Evolutionary conservation across 352 stramenopile species (phyloP).

Genomic region (Phytophthora brassicae): DNA sequence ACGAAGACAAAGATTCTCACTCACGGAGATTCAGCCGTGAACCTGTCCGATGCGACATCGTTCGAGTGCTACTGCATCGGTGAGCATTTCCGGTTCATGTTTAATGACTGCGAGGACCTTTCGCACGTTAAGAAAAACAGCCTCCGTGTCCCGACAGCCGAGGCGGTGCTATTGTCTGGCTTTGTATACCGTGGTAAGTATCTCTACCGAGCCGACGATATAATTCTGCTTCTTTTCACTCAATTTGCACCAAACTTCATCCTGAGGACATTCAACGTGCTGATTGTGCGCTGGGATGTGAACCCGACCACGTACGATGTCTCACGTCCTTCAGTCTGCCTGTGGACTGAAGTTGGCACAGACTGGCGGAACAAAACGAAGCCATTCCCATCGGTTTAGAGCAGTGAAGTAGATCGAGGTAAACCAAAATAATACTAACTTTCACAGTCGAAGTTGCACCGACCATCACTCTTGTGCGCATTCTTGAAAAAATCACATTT

Average conservation of each 20-base stretch:
- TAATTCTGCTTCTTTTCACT: conserved; percentile 35
- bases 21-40: conserved; percentile 19
- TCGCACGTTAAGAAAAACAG: conserved; percentile 32
- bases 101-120: conserved; percentile 38
- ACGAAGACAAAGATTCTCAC: conserved; percentile 20
- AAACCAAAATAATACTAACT: conserved; percentile 6
- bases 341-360: conserved; percentile 41
- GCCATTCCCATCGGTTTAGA: conserved; percentile 34
- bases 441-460: conserved; percentile 38
- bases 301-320: conserved; percentile 34
- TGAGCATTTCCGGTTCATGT: conserved; percentile 35
- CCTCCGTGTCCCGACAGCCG: conserved; percentile 22
- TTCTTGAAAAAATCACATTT: conserved; percentile 27
- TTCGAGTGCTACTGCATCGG: conserved; percentile 41
- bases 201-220: conserved; percentile 32
- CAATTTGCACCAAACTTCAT: conserved; percentile 32
- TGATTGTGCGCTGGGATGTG: conserved; percentile 39
- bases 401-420: not conserved
- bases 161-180: conserved; percentile 29
- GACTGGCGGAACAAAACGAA: conserved; percentile 41
- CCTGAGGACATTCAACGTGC: conserved; percentile 39
- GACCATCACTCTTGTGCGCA: conserved; percentile 42
- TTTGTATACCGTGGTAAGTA: conserved; percentile 36
- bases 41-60: conserved; percentile 29
- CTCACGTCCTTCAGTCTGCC: conserved; percentile 31